These are phyloP conservation scores for Thamnidium elegans DNA, from an alignment of 192 early-diverging fungal genomes.

Conservation along the genomic window DNA sequence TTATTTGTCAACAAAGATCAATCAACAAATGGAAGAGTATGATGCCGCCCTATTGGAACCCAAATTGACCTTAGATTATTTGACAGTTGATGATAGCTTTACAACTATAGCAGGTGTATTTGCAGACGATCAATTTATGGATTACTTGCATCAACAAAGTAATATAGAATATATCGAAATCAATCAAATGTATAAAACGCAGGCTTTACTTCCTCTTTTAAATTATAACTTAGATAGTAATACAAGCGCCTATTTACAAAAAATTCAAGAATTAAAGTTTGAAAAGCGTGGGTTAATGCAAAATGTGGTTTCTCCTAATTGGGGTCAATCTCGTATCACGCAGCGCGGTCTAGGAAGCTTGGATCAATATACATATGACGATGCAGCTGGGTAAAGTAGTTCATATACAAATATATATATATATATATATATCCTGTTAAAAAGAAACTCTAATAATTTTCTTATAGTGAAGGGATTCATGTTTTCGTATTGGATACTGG, in stretches of 20 bases:
- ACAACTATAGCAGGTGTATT: slow-evolving; percentile 19
- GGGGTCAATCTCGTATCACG: slow-evolving; percentile 51
- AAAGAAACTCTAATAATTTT: not conserved
- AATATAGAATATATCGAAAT: slow-evolving; percentile 27
- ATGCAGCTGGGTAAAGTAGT: slow-evolving; percentile 52
- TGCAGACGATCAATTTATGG: slow-evolving; percentile 8
- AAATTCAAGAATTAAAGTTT: too few relatives aligned
- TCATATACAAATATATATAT: too few relatives aligned
- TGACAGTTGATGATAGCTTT: slow-evolving; percentile 6
- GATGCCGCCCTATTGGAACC: not conserved
- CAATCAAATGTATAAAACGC: slow-evolving; percentile 20
- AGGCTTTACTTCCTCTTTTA: not conserved
- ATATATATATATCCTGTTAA: too few relatives aligned
- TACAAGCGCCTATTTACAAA: too few relatives aligned
- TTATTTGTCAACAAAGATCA: too few relatives aligned
- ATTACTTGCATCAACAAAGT: slow-evolving; percentile 13
- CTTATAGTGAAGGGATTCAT: slow-evolving; percentile 42
- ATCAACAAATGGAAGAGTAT: not conserved
- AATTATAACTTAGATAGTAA: too few relatives aligned
- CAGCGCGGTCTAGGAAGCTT: slow-evolving; percentile 34
- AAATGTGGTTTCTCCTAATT: slow-evolving; percentile 18
- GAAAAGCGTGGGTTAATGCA: too few relatives aligned
- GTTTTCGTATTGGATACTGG: slow-evolving; percentile 70
- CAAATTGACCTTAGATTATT: slow-evolving; percentile 1
- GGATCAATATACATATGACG: slow-evolving; percentile 50